Base-by-base conservation (phyloP, 2,329 filamentous ascomycete species). In the Sarocladiaceae sp. region DNA sequence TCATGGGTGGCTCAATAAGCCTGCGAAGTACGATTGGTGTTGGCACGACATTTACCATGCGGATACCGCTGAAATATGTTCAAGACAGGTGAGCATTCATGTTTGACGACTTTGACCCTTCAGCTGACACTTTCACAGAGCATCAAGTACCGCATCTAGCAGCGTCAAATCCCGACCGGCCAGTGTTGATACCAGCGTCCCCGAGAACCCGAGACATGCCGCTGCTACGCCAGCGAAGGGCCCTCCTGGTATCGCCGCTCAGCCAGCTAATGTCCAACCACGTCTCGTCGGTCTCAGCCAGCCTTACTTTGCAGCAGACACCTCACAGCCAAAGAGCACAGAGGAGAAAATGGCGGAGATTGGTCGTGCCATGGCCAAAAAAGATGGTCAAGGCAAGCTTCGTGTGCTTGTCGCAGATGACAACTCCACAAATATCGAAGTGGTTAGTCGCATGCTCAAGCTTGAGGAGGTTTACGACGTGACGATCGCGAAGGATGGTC, bases 391-490 rank as follows among this genome's bases (percentile, higher is more conserved):
- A 52, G 73, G 78, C 26, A 90, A 85, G 58, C 77, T 96, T 37
- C 84, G 87, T 17, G 89, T 96, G 1, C 76, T 97, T 8, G 91
- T 97, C 12, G 92, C 92, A 0, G 92, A 97, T 56, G 74, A 80
- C 62, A 81, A 78, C 64, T 73, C 72, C 25, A 79, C 78, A 58
- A 82, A 84, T 54, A 75, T 83, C 53, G 75, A 83, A 56, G 76
- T 79, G 1, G 75, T 80, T 28, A 79, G 81, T 60, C 73, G 79
- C 50, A 83, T 86, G 79, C 72, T 86, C 25, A 90, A 90, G 66
- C 77, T 91, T 0, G 88, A 91, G 62, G 84, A 87, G 29, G 80
- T 91, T n/a, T 88, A 87, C 65, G 89, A 96, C 64, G 90, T 96
- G 15, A 93, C 88, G 0, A 86, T 96, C 49, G 92, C 91, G 50